Percentiles rank a stretch among this genome's conserved stretches.
Conservation (phyloP, 2,329 filamentous ascomycete species). For the Fusarium sp. region DNA sequence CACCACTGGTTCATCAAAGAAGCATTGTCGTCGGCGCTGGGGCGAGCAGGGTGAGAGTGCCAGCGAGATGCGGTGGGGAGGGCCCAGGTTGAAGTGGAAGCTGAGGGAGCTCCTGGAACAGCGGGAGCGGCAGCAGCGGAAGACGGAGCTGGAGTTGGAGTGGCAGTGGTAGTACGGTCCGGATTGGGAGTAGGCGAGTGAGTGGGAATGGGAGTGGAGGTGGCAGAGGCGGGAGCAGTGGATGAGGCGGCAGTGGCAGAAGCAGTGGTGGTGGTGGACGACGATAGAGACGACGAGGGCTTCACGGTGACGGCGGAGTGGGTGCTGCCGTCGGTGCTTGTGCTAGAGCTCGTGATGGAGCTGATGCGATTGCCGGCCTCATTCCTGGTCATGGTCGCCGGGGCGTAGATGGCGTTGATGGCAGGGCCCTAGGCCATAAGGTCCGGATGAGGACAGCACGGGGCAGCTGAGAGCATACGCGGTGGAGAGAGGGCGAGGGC, state of each 20-base stretch:
- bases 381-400: conserved; percentile 74
- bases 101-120: conserved; percentile 29
- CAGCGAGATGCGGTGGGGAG: conserved; percentile 34
- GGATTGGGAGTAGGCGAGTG: conserved; percentile 42
- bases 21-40: conserved; percentile 41
- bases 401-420: conserved; percentile 47
- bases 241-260: conserved; percentile 46
- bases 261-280: conserved; percentile 49
- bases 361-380: conserved; percentile 71
- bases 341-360: conserved; percentile 59
- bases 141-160: conserved; percentile 32
- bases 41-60: conserved; percentile 29
- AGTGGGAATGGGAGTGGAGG: conserved; percentile 49
- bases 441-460: conserved; percentile 36
- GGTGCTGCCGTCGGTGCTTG: conserved; percentile 75
- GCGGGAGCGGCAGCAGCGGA: conserved; percentile 30
- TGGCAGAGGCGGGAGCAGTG: conserved; percentile 43
- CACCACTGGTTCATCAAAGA: conserved; percentile 43
- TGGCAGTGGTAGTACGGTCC: conserved; percentile 12
- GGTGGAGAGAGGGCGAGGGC: conserved; percentile 16
- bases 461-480: conserved; percentile 37
- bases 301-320: conserved; percentile 74
- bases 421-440: conserved; percentile 48
- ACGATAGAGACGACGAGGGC: conserved; percentile 50
- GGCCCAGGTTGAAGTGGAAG: conserved; percentile 25